Conservation (phyloP, 768 basidiomycete species). For the Termitomyces eurrhizus region DNA sequence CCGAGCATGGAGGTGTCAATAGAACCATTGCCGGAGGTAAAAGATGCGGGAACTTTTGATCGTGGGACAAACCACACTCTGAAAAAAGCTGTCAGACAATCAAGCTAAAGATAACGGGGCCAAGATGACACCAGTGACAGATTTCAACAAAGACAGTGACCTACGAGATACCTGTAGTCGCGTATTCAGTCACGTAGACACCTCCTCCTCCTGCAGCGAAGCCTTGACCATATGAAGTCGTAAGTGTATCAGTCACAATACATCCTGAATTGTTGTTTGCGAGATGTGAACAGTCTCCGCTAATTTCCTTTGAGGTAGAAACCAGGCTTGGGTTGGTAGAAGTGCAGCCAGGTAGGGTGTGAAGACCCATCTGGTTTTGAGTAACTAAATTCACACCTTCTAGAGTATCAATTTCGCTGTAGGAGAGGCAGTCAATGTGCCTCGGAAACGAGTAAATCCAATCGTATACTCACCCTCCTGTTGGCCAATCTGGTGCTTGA, state of each 20-base stretch:
- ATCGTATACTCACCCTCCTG: constrained; percentile 43
- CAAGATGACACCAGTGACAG: background rate
- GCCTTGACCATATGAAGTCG: constrained; percentile 57
- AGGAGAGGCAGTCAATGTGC: background rate
- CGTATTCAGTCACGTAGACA: constrained; percentile 72
- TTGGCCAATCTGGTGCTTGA: constrained; percentile 56
- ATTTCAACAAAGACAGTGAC: constrained; percentile 17
- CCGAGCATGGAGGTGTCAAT: constrained; percentile 58
- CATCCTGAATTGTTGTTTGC: constrained; percentile 63
- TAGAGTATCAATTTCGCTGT: constrained; percentile 71
- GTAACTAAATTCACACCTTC: constrained; percentile 73
- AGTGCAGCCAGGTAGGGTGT: constrained; percentile 60
- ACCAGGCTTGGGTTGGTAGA: constrained; percentile 46
- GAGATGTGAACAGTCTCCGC: constrained; percentile 55
- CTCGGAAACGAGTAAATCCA: background rate
- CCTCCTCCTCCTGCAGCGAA: constrained; percentile 71
- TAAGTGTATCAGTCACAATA: constrained; percentile 49
- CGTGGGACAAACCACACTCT: constrained; percentile 67
- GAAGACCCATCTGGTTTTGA: constrained; percentile 66
- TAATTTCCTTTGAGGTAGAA: constrained; percentile 45
- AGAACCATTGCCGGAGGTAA: constrained; percentile 46
- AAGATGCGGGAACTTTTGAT: constrained; percentile 39
- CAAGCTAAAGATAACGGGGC: background rate
- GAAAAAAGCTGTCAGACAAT: background rate
- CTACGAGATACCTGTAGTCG: constrained; percentile 60